Conservation (phyloP, 2,329 filamentous ascomycete species). For the Clathrospora elynae region DNA sequence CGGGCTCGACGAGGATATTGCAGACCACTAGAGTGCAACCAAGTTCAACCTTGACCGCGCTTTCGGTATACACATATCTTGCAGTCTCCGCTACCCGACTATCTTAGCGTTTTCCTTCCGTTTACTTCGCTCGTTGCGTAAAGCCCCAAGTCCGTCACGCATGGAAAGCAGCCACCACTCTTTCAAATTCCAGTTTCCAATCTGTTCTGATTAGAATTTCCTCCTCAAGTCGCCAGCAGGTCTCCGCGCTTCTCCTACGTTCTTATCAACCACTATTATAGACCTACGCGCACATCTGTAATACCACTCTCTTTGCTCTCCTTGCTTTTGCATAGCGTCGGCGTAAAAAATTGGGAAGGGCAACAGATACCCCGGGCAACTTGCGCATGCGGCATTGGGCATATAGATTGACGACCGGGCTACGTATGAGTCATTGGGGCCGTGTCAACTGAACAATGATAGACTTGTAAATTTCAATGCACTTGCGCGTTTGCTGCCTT, state of each 20-base stretch:
- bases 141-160: conserved; percentile 8
- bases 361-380: conserved; percentile 17
- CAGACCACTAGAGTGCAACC: conserved; percentile 34
- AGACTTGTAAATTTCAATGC: conserved; percentile 17
- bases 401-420: too few relatives aligned
- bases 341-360: conserved; percentile 29
- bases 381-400: too few relatives aligned
- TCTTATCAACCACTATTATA: conserved; percentile 15
- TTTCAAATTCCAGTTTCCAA: conserved; percentile 17
- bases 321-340: conserved; percentile 32
- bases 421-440: too few relatives aligned
- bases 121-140: conserved; percentile 19
- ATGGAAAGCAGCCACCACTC: conserved; percentile 24
- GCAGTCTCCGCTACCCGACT: too few relatives aligned
- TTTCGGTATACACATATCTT: too few relatives aligned
- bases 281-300: conserved; percentile 22
- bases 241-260: conserved; percentile 23
- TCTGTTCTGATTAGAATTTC: conserved; percentile 4
- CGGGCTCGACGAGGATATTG: conserved; percentile 63
- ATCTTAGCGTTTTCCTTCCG: not conserved
- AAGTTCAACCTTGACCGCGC: not conserved
- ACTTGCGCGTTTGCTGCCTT: conserved; percentile 17
- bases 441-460: conserved; percentile 13
- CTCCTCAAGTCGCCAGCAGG: conserved; percentile 25
- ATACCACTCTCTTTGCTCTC: conserved; percentile 20